Base-by-base conservation (phyloP, 2,329 filamentous ascomycete species). In the Blastomyces emzantsi region DNA sequence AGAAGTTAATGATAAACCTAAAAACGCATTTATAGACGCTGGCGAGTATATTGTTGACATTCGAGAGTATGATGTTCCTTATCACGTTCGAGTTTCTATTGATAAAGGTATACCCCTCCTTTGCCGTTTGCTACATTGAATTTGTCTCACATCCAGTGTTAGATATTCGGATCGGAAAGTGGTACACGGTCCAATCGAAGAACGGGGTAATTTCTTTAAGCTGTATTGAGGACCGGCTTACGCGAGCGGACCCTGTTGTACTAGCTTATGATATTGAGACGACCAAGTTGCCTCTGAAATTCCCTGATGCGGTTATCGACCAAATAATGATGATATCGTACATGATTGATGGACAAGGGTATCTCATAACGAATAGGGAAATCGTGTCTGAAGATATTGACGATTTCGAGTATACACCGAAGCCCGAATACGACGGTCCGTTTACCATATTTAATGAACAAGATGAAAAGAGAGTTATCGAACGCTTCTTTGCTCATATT, bases 301-400 rank as follows among this genome's bases (percentile, higher is more conserved):
- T 99, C 70, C 95, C 94, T 33, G 95, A 99, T 73, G 88, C 94
- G 1, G 85, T 92, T 3, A 88, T 96, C 67, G 94, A 99, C 77
- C 93, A 96, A 74, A 89, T 99, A 73, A 99, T 99, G 92, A 99
- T 99, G 94, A 93, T 99, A 75, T 99, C 95, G 41, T 99, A 99
- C 80, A 99, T 99, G 95, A 97, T 99, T 71, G 94, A 99, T 70
- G 95, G 94, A 0, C 92, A 96, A 77, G 94, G 94, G 4, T 99
- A 97, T 70, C 81, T 99, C 45, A 97, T 99, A 76, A 99, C 94
- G 5, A 99, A 99, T 73, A 87, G 95, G 71, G 92, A 97, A 73
- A 96, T 99, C 65, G 92, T 99, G 11, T 96, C 93, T 0, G 93
- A 99, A 75, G 92, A 99, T 72, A 99, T 99, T 74, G 83, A 88